Percentiles rank a stretch among this genome's conserved stretches.
phyloP scores from a whole-genome alignment of 176 grass and related monocot species.

The Dactylis glomerata region DNA sequence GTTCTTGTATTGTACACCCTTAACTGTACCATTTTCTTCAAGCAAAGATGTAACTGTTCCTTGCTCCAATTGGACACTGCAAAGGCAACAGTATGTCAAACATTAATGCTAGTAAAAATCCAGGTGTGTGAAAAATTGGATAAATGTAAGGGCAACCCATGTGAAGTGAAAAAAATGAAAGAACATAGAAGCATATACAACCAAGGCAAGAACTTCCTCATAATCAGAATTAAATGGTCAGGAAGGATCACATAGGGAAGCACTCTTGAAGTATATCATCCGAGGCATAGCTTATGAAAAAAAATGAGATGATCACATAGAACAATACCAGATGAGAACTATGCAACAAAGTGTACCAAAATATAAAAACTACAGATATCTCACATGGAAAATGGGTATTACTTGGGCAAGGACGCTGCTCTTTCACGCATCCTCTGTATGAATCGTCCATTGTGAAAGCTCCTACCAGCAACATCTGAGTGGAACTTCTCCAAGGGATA shows the following conservation, averaged over 20 bases:
- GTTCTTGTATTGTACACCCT: constrained; percentile 85
- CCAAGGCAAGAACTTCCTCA: neutral
- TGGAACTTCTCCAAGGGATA: constrained; percentile 94
- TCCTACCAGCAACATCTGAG: constrained; percentile 88
- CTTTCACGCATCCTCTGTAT: constrained; percentile 96
- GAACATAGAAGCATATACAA: neutral
- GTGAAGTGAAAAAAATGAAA: neutral
- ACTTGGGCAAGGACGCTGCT: constrained; percentile 75
- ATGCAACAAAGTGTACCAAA: constrained; percentile 1
- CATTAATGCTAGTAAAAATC: neutral
- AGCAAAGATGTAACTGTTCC: constrained; percentile 88
- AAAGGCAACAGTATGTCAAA: constrained; percentile 9
- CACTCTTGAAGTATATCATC: neutral
- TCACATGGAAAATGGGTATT: constrained; percentile 15
- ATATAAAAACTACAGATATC: neutral
- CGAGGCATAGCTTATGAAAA: neutral
- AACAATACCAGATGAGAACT: neutral
- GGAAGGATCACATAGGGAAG: neutral
- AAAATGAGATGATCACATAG: neutral
- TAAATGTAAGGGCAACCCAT: neutral
- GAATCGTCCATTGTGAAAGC: constrained; percentile 96
- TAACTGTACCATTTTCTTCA: constrained; percentile 87
- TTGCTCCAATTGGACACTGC: constrained; percentile 88
- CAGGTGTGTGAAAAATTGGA: neutral
- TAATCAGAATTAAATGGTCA: neutral